Percentiles rank a stretch among this genome's conserved stretches.
Conservation (phyloP, 78 protist species). For the Creolimax fragrantissima region DNA sequence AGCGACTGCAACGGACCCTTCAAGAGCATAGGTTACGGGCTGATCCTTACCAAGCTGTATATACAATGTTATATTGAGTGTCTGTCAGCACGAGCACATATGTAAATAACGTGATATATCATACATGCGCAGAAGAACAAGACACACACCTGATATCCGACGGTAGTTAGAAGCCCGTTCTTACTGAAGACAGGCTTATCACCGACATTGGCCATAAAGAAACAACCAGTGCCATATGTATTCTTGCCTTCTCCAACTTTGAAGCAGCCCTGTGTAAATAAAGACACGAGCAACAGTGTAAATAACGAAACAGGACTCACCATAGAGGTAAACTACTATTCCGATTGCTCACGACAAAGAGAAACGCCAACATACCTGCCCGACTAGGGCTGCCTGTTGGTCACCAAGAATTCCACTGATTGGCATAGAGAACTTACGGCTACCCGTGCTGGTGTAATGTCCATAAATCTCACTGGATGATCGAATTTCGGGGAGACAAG, state of each 20-base stretch:
- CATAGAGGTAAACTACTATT: too few relatives aligned
- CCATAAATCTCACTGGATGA: slow-evolving; percentile 59
- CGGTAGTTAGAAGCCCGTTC: slow-evolving; percentile 92
- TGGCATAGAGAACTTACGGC: not conserved
- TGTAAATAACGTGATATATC: not conserved
- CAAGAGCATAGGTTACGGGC: not conserved
- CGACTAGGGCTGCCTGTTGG: slow-evolving; percentile 95
- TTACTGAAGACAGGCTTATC: slow-evolving; percentile 44
- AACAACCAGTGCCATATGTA: slow-evolving; percentile 96
- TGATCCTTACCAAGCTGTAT: slow-evolving; percentile 47
- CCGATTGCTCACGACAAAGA: too few relatives aligned
- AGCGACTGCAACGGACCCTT: slow-evolving; percentile 69
- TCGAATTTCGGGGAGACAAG: slow-evolving; percentile 40
- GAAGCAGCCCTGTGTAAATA: too few relatives aligned
- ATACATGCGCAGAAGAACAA: too few relatives aligned
- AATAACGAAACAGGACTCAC: too few relatives aligned
- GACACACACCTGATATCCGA: slow-evolving; percentile 66
- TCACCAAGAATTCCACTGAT: slow-evolving; percentile 56
- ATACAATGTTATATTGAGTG: not conserved
- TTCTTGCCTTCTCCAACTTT: slow-evolving; percentile 51
- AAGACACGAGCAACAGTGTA: too few relatives aligned
- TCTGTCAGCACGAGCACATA: not conserved
- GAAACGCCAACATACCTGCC: too few relatives aligned
- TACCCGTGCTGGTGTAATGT: not conserved
- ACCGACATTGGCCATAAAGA: slow-evolving; percentile 80